phyloP scores from a whole-genome alignment of 345 rosid genomes.

The Cardamine chenopodiifolia region DNA sequence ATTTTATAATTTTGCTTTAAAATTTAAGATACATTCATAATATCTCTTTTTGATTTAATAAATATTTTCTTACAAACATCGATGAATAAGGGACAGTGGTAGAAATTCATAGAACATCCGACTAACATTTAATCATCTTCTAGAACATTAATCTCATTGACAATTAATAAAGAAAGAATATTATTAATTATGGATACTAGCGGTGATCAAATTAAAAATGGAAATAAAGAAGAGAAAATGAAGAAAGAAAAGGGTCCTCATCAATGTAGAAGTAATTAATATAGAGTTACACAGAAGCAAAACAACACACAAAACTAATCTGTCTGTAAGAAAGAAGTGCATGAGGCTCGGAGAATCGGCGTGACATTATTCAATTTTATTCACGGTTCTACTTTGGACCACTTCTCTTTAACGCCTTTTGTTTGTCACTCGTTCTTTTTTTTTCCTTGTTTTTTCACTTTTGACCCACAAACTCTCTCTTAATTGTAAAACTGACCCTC shows the following conservation, averaged over 20 bases:
- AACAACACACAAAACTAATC: constrained; percentile 37
- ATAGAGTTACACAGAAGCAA: constrained; percentile 30
- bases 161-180: background rate
- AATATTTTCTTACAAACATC: background rate
- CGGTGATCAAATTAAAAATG: background rate
- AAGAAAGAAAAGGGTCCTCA: constrained; percentile 31
- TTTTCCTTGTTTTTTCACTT: constrained; percentile 14
- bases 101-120: constrained; percentile 2
- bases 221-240: background rate
- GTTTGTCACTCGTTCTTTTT: constrained; percentile 42
- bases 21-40: background rate
- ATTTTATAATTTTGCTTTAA: background rate
- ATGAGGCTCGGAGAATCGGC: constrained; percentile 44
- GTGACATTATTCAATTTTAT: constrained; percentile 48
- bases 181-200: background rate
- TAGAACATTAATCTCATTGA: constrained; percentile 11
- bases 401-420: constrained; percentile 46
- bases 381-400: constrained; percentile 49
- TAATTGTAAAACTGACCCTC: constrained; percentile 23
- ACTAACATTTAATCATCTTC: constrained; percentile 9
- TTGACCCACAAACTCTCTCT: constrained; percentile 13
- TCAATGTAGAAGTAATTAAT: constrained; percentile 34
- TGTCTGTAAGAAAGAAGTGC: constrained; percentile 40
- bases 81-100: background rate
- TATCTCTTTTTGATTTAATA: too few relatives aligned